Percentiles rank a stretch among this genome's conserved stretches.
Conservation (phyloP, 495 filamentous ascomycete species). For the Penicillium ochrochloron region DNA sequence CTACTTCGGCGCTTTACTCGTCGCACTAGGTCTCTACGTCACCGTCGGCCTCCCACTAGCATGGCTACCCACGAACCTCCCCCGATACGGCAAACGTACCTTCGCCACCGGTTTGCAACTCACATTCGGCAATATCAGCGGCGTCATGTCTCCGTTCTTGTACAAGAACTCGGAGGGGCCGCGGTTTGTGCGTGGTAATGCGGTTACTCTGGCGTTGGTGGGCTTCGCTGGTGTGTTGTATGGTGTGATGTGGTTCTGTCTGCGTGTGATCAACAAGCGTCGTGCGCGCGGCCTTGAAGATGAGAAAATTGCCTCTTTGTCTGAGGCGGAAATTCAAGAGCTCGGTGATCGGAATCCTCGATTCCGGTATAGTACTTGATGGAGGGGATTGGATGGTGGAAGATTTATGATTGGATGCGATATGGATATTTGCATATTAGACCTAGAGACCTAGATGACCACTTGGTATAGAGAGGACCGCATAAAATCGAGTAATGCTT, state of each 20-base stretch:
- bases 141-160: constrained; percentile 69
- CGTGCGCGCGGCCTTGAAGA: constrained; percentile 59
- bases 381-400: not conserved
- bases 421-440: not conserved
- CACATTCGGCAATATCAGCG: constrained; percentile 65
- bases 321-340: constrained; percentile 68
- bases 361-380: constrained; percentile 60
- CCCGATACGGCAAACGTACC: constrained; percentile 73
- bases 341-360: constrained; percentile 71
- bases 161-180: constrained; percentile 47
- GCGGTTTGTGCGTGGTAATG: constrained; percentile 48
- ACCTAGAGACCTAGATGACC: not conserved
- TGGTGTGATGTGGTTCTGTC: constrained; percentile 59
- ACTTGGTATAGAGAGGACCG: not conserved
- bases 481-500: not conserved
- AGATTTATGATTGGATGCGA: not conserved
- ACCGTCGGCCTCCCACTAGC: constrained; percentile 70
- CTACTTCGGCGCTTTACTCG: constrained; percentile 73
- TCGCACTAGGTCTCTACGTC: constrained; percentile 74
- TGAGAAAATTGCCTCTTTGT: constrained; percentile 56
- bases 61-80: constrained; percentile 63
- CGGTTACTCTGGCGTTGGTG: constrained; percentile 52
- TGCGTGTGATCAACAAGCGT: constrained; percentile 57
- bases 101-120: constrained; percentile 72
- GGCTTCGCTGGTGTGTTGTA: constrained; percentile 49